Conservation (phyloP, 148 eudicot species). For the Silene conica region DNA sequence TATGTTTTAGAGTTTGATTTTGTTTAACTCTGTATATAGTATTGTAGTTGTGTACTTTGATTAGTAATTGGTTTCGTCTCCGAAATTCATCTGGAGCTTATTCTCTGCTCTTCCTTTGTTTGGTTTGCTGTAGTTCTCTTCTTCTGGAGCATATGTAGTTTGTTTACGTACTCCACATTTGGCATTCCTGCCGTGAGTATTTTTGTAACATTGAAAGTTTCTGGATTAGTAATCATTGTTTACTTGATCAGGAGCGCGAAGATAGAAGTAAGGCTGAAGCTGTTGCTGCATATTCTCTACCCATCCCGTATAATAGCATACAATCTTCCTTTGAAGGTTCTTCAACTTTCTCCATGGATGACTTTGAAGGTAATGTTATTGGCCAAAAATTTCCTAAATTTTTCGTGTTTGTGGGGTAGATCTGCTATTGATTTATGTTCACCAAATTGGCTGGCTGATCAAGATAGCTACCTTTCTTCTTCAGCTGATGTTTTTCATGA, state of each 20-base stretch:
- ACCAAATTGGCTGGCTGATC: too few species aligned
- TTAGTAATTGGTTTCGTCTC: not conserved
- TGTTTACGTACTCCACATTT: not conserved
- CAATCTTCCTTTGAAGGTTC: constrained; percentile 35
- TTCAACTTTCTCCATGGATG: constrained; percentile 74
- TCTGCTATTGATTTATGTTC: not conserved
- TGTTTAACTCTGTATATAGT: not conserved
- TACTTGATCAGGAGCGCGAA: constrained; percentile 53
- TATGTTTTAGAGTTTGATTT: not conserved
- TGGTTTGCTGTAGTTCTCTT: not conserved
- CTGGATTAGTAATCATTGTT: not conserved
- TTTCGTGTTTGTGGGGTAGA: not conserved
- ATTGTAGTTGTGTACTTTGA: not conserved
- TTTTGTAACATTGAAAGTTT: not conserved
- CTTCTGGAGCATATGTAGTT: not conserved
- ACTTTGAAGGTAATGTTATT: constrained; percentile 74
- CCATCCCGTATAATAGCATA: constrained; percentile 34
- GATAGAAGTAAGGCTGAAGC: constrained; percentile 83
- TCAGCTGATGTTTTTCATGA: not conserved
- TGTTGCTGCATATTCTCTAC: constrained; percentile 39
- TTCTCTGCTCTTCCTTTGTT: not conserved
- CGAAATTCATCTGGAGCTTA: not conserved
- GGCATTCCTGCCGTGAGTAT: not conserved
- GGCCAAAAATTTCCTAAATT: not conserved
- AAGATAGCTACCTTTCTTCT: not conserved